phyloP scores from a whole-genome alignment of 371 early-diverging fungal species.

The Saksenaea oblongispora region DNA sequence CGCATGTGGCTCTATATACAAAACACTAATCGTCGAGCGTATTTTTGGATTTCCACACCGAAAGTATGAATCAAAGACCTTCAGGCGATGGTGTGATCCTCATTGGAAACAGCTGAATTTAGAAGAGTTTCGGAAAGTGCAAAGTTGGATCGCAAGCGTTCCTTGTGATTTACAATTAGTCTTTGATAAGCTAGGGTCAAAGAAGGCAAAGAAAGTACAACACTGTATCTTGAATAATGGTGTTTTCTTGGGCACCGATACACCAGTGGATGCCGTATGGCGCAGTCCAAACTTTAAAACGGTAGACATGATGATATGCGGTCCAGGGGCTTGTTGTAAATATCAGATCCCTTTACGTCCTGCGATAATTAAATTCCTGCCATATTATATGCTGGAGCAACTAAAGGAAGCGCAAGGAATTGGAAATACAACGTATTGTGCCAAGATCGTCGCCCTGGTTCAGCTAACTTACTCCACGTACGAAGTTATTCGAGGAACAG shows the following conservation, averaged over 20 bases:
- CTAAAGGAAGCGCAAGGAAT: background rate
- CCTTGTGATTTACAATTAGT: background rate
- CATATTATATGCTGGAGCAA: background rate
- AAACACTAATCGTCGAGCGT: background rate
- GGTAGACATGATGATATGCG: background rate
- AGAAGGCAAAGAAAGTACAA: background rate
- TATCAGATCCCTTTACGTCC: conserved; percentile 1
- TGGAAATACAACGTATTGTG: background rate
- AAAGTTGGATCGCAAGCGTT: background rate
- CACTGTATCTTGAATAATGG: background rate
- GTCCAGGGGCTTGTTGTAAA: background rate
- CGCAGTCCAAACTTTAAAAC: background rate
- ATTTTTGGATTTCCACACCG: background rate
- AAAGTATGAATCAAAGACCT: background rate
- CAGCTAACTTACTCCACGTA: background rate
- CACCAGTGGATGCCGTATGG: background rate
- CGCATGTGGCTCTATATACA: background rate
- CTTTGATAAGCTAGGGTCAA: background rate
- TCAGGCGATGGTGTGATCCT: background rate
- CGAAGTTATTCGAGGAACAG: background rate
- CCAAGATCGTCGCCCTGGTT: background rate
- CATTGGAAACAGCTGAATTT: background rate
- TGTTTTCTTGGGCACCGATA: background rate
- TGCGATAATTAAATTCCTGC: background rate
- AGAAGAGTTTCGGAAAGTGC: background rate